Conservation (phyloP, 805 yeast species). For the Monosporozyma solicola region DNA sequence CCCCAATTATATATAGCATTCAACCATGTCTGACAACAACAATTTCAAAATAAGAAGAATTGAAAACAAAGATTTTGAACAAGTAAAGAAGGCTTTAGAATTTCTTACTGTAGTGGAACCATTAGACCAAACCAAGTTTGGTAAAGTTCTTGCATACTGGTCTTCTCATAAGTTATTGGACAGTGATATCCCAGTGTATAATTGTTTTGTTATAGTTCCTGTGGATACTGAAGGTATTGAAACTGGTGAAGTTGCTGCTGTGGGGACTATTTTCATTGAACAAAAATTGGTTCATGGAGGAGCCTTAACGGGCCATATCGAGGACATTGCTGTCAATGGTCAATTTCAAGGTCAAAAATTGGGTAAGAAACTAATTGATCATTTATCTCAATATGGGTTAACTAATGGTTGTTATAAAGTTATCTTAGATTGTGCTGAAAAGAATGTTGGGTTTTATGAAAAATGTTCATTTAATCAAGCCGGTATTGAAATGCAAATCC, state of each 20-base stretch:
- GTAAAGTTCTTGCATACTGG: conserved; percentile 52
- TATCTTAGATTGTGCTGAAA: conserved; percentile 79
- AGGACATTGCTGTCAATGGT: conserved; percentile 75
- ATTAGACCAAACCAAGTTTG: conserved; percentile 44
- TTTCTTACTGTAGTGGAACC: conserved; percentile 80
- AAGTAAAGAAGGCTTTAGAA: conserved; percentile 52
- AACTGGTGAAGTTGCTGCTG: conserved; percentile 55
- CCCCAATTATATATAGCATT: not conserved
- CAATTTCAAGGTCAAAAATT: conserved; percentile 76
- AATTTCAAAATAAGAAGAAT: conserved; percentile 57
- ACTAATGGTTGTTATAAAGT: conserved; percentile 72
- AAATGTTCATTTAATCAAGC: conserved; percentile 69
- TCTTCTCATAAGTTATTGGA: conserved; percentile 22
- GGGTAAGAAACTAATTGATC: conserved; percentile 59
- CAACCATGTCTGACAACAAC: not conserved
- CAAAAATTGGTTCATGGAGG: conserved; percentile 74
- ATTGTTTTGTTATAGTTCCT: conserved; percentile 60
- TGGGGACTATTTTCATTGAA: conserved; percentile 77
- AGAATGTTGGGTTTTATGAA: conserved; percentile 76
- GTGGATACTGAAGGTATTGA: conserved; percentile 33
- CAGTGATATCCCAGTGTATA: conserved; percentile 38
- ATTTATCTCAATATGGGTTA: conserved; percentile 51
- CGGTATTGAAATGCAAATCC: conserved; percentile 58
- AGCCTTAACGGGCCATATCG: conserved; percentile 87
- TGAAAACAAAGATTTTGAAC: conserved; percentile 44